Base-by-base conservation (phyloP, 2,329 filamentous ascomycete genomes). In the Rhinocladiella mackenziei region DNA sequence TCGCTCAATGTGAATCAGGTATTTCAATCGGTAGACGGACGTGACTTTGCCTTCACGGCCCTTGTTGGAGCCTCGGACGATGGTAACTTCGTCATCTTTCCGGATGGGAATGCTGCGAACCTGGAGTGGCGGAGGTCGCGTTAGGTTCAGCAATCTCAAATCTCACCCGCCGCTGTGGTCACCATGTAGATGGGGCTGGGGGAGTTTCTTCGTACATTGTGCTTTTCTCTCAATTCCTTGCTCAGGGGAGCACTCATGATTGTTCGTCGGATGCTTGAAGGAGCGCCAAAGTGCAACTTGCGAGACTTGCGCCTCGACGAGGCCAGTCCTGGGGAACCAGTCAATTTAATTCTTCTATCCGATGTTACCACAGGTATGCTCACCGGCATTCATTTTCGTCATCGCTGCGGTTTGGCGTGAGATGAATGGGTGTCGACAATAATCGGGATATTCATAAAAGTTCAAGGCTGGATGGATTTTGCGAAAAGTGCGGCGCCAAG, bases 191-290 rank as follows among this genome's bases (percentile, higher is more conserved):
- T 8, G 23, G 23, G 4, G 18, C 14, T 7, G 13, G 19, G 17
- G 10, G 15, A 26, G 33, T 17, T 14, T 28, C 23, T 45, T 69
- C 85, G 60, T 80, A 96, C 92, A 74, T 94, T 94, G 86, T 98
- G 86, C 83, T 98, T 92, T 76, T 95, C 89, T 69, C 89, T 84
- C 70, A 98, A 83, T 78, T 98, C 92, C 81, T 95, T 94, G 78
- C 80, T 86, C 62, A 96, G 81, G 64, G 87, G 86, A 61, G 92
- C 89, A 77, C 85, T 91, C 89, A 98, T 96, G 78, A 95, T 95
- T 65, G 84, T 80, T 70, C 92, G 88, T 74, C 92, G 89, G 69
- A 87, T 80, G 77, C 85, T 89, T 71, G 89, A 96, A 62, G 89
- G 89, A 61, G 92, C 92, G 71, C 80, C 77, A 83, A 94, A 98